Evolutionary conservation across 805 yeast genomes (phyloP), one percentile per base, ranked within the genome.

Genomic region (Saturnispora zaruensis): DNA sequence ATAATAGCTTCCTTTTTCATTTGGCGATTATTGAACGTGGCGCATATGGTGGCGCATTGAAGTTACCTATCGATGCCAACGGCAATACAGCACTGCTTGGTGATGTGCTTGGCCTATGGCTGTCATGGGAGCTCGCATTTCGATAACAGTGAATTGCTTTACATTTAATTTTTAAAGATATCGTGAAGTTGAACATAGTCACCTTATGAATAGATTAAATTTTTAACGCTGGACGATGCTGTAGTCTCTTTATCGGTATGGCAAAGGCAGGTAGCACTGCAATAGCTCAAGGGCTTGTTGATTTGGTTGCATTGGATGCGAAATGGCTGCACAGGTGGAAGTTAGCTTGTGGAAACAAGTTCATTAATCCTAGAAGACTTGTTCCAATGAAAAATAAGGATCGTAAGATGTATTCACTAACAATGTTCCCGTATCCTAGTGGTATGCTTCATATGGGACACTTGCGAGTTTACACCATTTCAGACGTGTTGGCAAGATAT

Each of bases 381-480:
- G 46, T 55, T 3, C 50, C 52, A 13, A 53, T 46, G 44, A 57
- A 46, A 21, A 52, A 41, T 23, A 28, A 38, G 9, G 33, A 51
- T 23, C 33, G 34, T 13, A 60, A 52, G 42, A 79, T 77, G 62
- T 91, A 82, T 64, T 77, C 85, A 25, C 70, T 93, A 30, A 75
- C 95, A 0, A 87, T 86, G 96, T 91, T 93, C 61, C 99, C 99
- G 1, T 93, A 93, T 59, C 99, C 99, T 1, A 88, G 96, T 0
- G 99, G 99, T 1, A 74, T 75, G 52, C 73, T 93, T 5, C 99
- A 93, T 62, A 81, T 93, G 76, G 99, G 99, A 0, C 99, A 93
- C 66, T 73, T 90, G 41, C 72, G 99, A 48, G 99, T 93, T 0
- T 93, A 87, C 65, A 85, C 96, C 0, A 88, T 93, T 28, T 81